Conservation (phyloP, 2,329 filamentous ascomycete genomes). For the Phyllosticta citriasiana region DNA sequence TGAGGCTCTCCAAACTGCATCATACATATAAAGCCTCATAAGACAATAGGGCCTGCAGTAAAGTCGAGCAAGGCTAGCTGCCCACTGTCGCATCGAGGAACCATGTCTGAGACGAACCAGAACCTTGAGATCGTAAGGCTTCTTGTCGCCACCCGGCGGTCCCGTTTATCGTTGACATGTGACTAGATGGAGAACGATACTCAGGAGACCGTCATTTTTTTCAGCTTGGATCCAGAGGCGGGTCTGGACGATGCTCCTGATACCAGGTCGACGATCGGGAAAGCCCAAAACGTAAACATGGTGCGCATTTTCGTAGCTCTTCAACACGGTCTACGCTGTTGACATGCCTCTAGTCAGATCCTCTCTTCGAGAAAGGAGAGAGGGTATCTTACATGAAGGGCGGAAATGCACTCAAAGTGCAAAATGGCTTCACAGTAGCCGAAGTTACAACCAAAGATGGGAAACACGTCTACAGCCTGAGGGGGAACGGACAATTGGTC, state of each 20-base stretch:
- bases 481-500: not conserved
- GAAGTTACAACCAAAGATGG: not conserved
- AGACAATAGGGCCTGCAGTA: not conserved
- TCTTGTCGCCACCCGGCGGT: not conserved
- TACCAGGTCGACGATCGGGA: not conserved
- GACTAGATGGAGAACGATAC: not conserved
- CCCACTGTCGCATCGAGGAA: not conserved
- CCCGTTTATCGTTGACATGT: not conserved
- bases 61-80: not conserved
- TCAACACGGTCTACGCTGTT: not conserved
- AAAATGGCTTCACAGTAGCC: not conserved
- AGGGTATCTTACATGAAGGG: not conserved
- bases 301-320: not conserved
- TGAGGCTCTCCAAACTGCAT: not conserved
- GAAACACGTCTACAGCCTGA: not conserved
- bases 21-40: not conserved
- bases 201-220: not conserved
- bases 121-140: not conserved
- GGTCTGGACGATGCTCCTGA: not conserved
- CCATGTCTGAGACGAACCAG: not conserved
- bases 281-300: not conserved
- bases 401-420: not conserved
- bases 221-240: not conserved
- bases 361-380: not conserved
- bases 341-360: not conserved